phyloP scores from a whole-genome alignment of 371 early-diverging fungal species.

The Batkoa obscura region DNA sequence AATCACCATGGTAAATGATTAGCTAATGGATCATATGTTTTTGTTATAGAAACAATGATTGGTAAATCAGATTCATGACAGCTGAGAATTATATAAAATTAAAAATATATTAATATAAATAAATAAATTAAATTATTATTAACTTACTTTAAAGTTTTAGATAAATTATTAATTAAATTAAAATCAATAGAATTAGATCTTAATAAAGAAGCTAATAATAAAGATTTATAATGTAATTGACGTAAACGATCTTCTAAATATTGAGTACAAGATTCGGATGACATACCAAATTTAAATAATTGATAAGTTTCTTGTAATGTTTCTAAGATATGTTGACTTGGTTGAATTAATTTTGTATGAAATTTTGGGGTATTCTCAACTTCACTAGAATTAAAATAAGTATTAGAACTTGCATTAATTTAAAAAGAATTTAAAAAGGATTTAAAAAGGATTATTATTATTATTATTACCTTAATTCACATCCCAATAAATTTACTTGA shows the following conservation, averaged over 20 bases:
- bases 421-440: too few relatives aligned
- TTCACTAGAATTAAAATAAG: too few relatives aligned
- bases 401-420: too few relatives aligned
- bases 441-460: too few relatives aligned
- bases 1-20: neutral
- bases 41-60: neutral
- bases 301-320: neutral
- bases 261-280: slow-evolving; percentile 3
- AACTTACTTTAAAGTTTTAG: neutral
- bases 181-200: too few relatives aligned
- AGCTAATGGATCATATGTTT: neutral
- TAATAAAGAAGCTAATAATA: neutral
- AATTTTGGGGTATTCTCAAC: too few relatives aligned
- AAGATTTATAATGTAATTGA: neutral
- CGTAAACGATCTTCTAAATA: neutral
- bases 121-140: neutral
- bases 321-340: neutral
- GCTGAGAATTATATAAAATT: neutral
- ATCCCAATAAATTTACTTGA: too few relatives aligned
- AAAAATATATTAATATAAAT: too few relatives aligned
- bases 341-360: too few relatives aligned
- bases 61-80: neutral
- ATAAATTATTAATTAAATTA: neutral
- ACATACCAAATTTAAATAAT: neutral
- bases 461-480: too few relatives aligned